Base-by-base conservation (phyloP, 2,329 filamentous ascomycete genomes). In the Alternaria arbusti region DNA sequence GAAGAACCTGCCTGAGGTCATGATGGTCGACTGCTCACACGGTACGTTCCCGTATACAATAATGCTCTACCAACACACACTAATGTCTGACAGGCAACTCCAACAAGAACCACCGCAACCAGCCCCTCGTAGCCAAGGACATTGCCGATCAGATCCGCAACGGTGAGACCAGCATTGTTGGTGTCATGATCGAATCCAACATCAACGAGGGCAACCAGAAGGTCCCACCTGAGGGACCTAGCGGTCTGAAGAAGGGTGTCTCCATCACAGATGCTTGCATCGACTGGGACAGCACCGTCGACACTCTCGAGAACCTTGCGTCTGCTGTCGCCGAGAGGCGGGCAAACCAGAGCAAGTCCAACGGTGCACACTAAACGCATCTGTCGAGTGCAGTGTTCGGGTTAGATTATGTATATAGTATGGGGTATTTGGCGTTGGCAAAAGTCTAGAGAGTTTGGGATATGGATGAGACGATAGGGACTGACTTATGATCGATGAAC, bases 11-110 rank as follows among this genome's bases (percentile, higher is more conserved):
- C 91, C 90, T 76, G 87, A 93, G 82, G 91, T 94, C 68, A 91
- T 99, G 83, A 99, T 99, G 96, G 89, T 99, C 62, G 96, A 99
- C 82, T 99, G 96, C 86, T 97, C 94, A 22, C 96, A 99, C 79
- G 96, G 92, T 93, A 84, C 60, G 87, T 65, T n/a, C 12, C 43
- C 3, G 10, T 45, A 9, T 44, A 3, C 12, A 26, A 6, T 3
- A 17, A 44, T 44, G 11, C n/a, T 9, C 32, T 20, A 32, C 10
- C 13, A 23, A 40, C 26, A 52, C 6, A 40, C 15, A 30, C 54
- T 61, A 50, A 61, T n/a, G 10, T 32, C 13, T 15, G 20, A 1
- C 61, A 94, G 91, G 96, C 60, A 99, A 99, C 86, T 98, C 95
- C 20, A 93, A 91, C 82, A 99, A 99, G 85, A 90, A 98, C 85